These are phyloP conservation scores for Oryza brachyantha DNA, from an alignment of 176 grass and related monocot species.

Conservation along the genomic window DNA sequence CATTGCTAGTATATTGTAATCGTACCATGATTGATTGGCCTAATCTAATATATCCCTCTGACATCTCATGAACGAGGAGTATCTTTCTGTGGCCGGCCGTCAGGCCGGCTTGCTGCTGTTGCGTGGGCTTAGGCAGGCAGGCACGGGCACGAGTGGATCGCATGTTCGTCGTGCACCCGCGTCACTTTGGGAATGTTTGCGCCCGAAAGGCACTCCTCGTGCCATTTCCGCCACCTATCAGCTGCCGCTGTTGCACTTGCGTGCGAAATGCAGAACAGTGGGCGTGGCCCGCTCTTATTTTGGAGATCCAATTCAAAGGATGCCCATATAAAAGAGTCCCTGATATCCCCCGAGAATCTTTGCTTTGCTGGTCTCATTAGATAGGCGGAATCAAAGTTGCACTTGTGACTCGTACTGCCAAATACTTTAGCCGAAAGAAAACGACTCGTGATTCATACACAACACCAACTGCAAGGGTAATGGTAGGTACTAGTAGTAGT, in stretches of 20 bases:
- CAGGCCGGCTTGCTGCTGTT: background rate
- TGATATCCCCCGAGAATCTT: conserved; percentile 44
- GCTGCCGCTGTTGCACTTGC: background rate
- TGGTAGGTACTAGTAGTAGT: background rate
- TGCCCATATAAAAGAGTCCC: conserved; percentile 27
- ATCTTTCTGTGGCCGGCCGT: background rate
- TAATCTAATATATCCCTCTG: background rate
- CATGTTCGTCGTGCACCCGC: conserved; percentile 33
- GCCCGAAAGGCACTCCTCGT: conserved; percentile 10
- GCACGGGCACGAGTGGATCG: conserved; percentile 16
- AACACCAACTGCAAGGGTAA: conserved; percentile 10
- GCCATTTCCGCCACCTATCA: background rate
- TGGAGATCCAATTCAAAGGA: conserved; percentile 32
- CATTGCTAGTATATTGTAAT: background rate
- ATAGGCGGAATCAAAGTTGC: conserved; percentile 34
- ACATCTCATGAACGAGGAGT: background rate
- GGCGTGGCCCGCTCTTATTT: background rate
- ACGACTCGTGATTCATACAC: conserved; percentile 32
- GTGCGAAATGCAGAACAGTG: background rate
- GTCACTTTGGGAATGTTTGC: conserved; percentile 27
- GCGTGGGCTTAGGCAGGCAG: background rate
- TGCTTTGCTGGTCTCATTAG: background rate
- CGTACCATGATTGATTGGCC: conserved; percentile 5
- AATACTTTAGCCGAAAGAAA: conserved; percentile 28
- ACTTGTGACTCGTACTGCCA: background rate